Evolutionary conservation across 768 basidiomycete genomes (phyloP).

Genomic region (Mycena amicta): DNA sequence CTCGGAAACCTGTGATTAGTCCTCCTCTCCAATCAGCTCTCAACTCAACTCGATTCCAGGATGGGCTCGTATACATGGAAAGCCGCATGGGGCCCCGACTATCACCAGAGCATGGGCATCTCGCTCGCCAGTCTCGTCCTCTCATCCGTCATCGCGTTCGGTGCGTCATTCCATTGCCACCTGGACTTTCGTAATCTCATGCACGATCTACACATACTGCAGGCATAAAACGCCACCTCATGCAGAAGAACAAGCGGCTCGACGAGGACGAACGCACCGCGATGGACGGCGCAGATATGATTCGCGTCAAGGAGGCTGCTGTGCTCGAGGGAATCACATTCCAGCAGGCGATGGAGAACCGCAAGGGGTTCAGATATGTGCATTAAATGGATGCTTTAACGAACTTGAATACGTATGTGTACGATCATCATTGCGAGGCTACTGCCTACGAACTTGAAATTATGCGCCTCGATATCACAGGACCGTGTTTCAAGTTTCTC

Average conservation of each 20-base stretch:
- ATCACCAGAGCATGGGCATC: conserved; percentile 65
- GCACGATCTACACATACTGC: neutral
- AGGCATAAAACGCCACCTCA: conserved; percentile 51
- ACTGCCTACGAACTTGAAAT: too few relatives aligned
- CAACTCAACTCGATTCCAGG: conserved; percentile 39
- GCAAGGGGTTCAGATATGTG: conserved; percentile 61
- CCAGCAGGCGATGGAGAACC: conserved; percentile 58
- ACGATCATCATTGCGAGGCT: too few relatives aligned
- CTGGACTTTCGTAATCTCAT: neutral
- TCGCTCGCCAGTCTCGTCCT: conserved; percentile 26
- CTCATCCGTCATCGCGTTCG: conserved; percentile 32
- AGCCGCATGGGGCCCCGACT: conserved; percentile 59
- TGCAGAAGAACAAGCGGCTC: conserved; percentile 52
- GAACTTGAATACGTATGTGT: neutral
- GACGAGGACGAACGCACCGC: conserved; percentile 49
- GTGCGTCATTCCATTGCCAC: conserved; percentile 4
- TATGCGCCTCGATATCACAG: too few relatives aligned
- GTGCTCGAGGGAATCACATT: conserved; percentile 60
- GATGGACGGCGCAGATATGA: conserved; percentile 46
- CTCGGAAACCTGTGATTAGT: conserved; percentile 52
- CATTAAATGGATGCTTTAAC: conserved; percentile 31
- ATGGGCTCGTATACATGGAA: conserved; percentile 68
- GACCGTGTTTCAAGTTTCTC: too few relatives aligned
- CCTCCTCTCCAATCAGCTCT: neutral
- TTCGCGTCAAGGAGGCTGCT: conserved; percentile 60